Conservation (phyloP, 768 basidiomycete species). For the Lactarius psammicola region DNA sequence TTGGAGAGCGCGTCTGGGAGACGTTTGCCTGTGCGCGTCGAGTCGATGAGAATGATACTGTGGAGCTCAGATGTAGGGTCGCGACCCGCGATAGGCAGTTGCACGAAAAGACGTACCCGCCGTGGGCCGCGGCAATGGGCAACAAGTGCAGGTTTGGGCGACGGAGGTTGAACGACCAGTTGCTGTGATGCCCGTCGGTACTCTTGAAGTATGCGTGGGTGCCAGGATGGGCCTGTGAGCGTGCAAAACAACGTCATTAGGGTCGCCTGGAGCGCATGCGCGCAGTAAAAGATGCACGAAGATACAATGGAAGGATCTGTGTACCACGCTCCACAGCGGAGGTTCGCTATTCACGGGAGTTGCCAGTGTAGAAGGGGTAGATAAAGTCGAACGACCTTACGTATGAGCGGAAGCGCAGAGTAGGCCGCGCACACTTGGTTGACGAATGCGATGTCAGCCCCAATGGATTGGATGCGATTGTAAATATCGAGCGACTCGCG, state of each 20-base stretch:
- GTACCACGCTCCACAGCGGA: constrained; percentile 95
- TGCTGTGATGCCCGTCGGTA: constrained; percentile 81
- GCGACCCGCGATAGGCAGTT: background rate
- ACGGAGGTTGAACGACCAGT: constrained; percentile 83
- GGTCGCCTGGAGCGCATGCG: background rate
- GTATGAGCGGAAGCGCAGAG: constrained; percentile 52
- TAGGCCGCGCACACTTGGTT: constrained; percentile 48
- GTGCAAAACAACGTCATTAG: constrained; percentile 27
- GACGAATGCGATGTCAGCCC: constrained; percentile 74
- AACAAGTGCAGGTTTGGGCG: constrained; percentile 83
- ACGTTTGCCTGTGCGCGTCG: constrained; percentile 88
- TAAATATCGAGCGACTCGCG: constrained; percentile 74
- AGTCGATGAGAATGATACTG: constrained; percentile 86
- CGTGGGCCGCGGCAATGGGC: constrained; percentile 47
- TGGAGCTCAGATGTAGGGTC: background rate
- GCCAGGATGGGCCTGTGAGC: constrained; percentile 30
- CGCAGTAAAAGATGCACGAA: constrained; percentile 13
- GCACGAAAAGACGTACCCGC: constrained; percentile 51
- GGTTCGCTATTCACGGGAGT: constrained; percentile 58
- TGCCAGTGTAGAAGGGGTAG: background rate
- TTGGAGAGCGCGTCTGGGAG: constrained; percentile 90
- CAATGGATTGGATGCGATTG: constrained; percentile 86
- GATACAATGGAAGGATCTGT: constrained; percentile 64
- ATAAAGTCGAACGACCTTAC: constrained; percentile 39
- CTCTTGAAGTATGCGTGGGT: constrained; percentile 85